Evolutionary conservation across 495 filamentous ascomycete species (phyloP).

Genomic region (Penicillium verhagenii): DNA sequence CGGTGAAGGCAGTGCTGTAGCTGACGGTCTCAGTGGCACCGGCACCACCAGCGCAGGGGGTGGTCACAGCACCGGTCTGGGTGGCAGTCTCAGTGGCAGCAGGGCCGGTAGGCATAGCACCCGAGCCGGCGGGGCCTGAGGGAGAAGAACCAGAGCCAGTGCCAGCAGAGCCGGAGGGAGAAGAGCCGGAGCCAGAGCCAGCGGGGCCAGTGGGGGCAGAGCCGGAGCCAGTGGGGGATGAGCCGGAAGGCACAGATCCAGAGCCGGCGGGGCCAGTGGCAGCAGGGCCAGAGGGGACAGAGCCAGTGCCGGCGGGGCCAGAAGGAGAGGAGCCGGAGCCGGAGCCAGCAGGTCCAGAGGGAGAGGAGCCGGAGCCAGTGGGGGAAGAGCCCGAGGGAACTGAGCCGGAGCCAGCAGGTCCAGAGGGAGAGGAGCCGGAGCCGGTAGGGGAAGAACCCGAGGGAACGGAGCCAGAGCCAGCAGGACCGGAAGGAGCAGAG

Average conservation of each 20-base stretch:
- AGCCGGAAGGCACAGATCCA: constrained; percentile 5
- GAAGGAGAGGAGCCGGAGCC: constrained; percentile 8
- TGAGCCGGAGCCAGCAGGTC: constrained; percentile 2
- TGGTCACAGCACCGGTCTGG: not conserved
- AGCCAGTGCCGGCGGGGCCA: constrained; percentile 8
- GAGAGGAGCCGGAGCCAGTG: constrained; percentile 4
- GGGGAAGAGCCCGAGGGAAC: constrained; percentile 6
- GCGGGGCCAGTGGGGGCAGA: constrained; percentile 5
- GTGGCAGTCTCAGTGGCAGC: not conserved
- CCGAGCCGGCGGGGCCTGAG: constrained; percentile 1
- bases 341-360: constrained; percentile 10
- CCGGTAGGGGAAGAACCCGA: constrained; percentile 3
- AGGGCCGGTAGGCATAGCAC: not conserved
- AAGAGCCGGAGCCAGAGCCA: constrained; percentile 7
- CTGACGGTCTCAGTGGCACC: constrained; percentile 3
- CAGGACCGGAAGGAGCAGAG: not conserved
- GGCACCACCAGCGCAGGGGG: not conserved
- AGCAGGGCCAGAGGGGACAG: constrained; percentile 10
- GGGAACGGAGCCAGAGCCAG: constrained; percentile 6
- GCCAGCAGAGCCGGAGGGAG: constrained; percentile 8
- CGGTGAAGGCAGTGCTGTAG: not conserved
- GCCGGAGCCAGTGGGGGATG: constrained; percentile 7
- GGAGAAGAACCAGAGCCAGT: constrained; percentile 6
- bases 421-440: constrained; percentile 9
- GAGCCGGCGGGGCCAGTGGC: constrained; percentile 1